These are phyloP conservation scores for Coemansia sp. DNA, from an alignment of 192 early-diverging fungal genomes.

Conservation along the genomic window DNA sequence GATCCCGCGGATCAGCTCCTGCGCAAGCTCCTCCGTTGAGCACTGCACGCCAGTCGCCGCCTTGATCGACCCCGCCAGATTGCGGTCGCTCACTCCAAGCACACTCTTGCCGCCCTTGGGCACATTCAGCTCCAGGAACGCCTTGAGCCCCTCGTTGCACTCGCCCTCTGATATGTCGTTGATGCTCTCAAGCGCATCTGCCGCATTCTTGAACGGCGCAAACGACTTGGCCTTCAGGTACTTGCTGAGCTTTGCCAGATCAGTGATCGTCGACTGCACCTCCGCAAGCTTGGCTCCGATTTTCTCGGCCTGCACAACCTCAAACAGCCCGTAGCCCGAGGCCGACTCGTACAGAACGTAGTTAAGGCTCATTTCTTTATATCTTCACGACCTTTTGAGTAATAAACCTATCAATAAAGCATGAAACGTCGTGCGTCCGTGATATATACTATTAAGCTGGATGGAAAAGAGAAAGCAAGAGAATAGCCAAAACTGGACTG, in stretches of 20 bases:
- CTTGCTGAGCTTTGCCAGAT: conserved; percentile 89
- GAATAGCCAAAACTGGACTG: not conserved
- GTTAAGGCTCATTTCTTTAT: conserved; percentile 31
- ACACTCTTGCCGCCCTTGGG: conserved; percentile 70
- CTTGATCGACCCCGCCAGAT: conserved; percentile 70
- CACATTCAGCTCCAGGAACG: conserved; percentile 94
- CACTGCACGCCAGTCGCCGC: conserved; percentile 73
- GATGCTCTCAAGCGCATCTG: conserved; percentile 96
- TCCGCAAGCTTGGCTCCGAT: conserved; percentile 91
- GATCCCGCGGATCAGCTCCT: conserved; percentile 93
- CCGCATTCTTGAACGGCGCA: conserved; percentile 93
- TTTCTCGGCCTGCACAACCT: conserved; percentile 90
- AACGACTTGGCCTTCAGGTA: conserved; percentile 93
- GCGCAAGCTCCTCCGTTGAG: conserved; percentile 75
- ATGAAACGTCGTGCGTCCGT: too few relatives aligned
- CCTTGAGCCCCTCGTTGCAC: conserved; percentile 83
- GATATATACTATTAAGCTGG: too few relatives aligned
- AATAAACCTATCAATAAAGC: too few relatives aligned
- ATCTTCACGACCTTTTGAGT: too few relatives aligned
- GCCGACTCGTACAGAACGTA: conserved; percentile 91
- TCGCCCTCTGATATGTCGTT: conserved; percentile 98
- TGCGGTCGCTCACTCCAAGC: conserved; percentile 87
- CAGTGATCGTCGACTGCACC: conserved; percentile 77
- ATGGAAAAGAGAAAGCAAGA: conserved; percentile 4
- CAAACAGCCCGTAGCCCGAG: conserved; percentile 95